Conservation (phyloP, 139 green algal genomes). For the Tetraselmis striata region DNA sequence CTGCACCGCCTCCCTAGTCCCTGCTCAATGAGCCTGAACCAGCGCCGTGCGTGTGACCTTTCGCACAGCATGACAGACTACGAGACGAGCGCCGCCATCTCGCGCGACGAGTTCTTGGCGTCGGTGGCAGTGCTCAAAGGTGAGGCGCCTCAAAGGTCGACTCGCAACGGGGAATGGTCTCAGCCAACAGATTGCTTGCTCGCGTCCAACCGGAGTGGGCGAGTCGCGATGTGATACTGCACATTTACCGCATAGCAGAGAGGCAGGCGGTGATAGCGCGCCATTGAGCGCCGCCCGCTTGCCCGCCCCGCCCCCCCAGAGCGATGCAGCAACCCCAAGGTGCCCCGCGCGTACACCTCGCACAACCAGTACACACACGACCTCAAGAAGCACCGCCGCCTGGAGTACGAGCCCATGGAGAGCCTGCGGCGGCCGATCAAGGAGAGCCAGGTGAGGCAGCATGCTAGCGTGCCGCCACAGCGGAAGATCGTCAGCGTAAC, state of each 20-base stretch:
- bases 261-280: neutral
- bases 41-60: no score
- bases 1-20: no score
- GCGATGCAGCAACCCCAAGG: neutral
- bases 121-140: neutral
- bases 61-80: neutral
- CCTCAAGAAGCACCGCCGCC: neutral
- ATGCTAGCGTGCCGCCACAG: no score
- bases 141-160: no score
- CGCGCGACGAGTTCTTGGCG: neutral
- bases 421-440: neutral
- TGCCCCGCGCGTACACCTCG: neutral
- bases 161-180: no score
- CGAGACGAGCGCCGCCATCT: neutral
- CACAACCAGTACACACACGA: neutral
- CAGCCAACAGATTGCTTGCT: no score
- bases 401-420: neutral
- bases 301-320: no score
- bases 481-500: no score
- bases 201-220: no score
- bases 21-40: no score
- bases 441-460: neutral
- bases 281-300: neutral
- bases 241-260: neutral
- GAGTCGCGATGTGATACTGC: no score